These are phyloP conservation scores for Pythium guiyangense DNA, from an alignment of 352 stramenopile genomes.

Conservation along the genomic window DNA sequence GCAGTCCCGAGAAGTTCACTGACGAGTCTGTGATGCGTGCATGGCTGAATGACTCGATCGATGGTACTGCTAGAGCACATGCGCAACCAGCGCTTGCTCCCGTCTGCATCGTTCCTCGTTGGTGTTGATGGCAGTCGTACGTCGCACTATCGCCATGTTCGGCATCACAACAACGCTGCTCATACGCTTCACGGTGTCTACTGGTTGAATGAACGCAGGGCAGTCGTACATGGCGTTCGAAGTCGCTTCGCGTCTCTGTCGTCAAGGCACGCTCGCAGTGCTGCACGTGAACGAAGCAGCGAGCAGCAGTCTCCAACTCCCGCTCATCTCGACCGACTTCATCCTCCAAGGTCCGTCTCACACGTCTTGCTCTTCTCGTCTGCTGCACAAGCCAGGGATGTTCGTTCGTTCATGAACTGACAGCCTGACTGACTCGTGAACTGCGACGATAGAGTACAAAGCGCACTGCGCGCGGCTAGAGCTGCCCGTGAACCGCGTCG, in stretches of 20 bases:
- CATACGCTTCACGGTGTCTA: too few relatives aligned
- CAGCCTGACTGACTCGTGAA: not conserved
- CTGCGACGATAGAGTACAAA: slow-evolving; percentile 40
- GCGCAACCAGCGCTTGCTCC: slow-evolving; percentile 28
- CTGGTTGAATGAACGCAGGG: slow-evolving; percentile 16
- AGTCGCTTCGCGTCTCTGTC: slow-evolving; percentile 32
- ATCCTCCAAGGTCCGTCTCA: slow-evolving; percentile 34
- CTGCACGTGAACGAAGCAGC: slow-evolving; percentile 48
- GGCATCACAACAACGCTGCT: not conserved
- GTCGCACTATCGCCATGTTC: slow-evolving; percentile 4
- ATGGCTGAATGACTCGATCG: not conserved
- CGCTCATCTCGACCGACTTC: slow-evolving; percentile 53
- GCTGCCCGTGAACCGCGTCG: slow-evolving; percentile 34
- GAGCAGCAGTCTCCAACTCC: slow-evolving; percentile 40
- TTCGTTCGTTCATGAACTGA: not conserved
- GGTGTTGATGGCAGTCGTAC: slow-evolving; percentile 68
- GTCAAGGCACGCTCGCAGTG: slow-evolving; percentile 39
- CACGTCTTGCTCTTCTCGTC: not conserved
- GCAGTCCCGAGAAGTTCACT: not conserved
- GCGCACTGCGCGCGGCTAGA: slow-evolving; percentile 33
- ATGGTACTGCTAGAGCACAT: slow-evolving; percentile 26
- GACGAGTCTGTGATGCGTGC: not conserved
- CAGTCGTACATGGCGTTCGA: slow-evolving; percentile 65
- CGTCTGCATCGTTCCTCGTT: slow-evolving; percentile 43
- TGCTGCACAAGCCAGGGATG: not conserved